Conservation (phyloP, 2,329 filamentous ascomycete species). For the Colletotrichum trifolii region DNA sequence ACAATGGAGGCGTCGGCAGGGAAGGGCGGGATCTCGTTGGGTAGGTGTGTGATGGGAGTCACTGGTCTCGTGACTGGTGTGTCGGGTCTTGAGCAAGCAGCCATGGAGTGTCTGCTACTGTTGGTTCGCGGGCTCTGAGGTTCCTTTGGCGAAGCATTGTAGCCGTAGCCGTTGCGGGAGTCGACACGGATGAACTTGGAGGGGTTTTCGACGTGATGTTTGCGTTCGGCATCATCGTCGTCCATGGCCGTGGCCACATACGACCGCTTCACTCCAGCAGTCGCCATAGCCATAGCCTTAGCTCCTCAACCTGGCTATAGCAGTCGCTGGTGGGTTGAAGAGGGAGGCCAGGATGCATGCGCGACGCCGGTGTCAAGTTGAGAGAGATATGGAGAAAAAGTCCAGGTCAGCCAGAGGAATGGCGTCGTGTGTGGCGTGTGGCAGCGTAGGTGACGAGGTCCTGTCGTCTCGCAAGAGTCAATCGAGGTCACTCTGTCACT, state of each 20-base stretch:
- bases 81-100: slow-evolving; percentile 27
- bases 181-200: slow-evolving; percentile 30
- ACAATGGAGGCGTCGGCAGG: slow-evolving; percentile 73
- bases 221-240: slow-evolving; percentile 41
- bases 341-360: slow-evolving; percentile 21
- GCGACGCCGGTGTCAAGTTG: slow-evolving; percentile 19
- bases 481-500: slow-evolving; percentile 17
- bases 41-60: slow-evolving; percentile 27
- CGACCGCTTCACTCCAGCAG: slow-evolving; percentile 55
- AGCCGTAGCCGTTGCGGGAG: slow-evolving; percentile 15
- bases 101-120: slow-evolving; percentile 29
- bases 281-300: slow-evolving; percentile 38
- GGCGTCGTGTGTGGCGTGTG: neutral
- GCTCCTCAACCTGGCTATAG: slow-evolving; percentile 16
- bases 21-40: slow-evolving; percentile 32
- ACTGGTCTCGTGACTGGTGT: slow-evolving; percentile 28
- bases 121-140: slow-evolving; percentile 34
- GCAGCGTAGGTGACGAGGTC: no score
- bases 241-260: slow-evolving; percentile 48
- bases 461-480: neutral
- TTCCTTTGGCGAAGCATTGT: slow-evolving; percentile 19
- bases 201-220: slow-evolving; percentile 35
- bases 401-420: neutral
- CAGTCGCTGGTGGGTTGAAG: slow-evolving; percentile 18
- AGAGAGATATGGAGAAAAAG: neutral